Evolutionary conservation across 1,139 yeast genomes (phyloP).

Genomic region (Suhomyces anneliseae): DNA sequence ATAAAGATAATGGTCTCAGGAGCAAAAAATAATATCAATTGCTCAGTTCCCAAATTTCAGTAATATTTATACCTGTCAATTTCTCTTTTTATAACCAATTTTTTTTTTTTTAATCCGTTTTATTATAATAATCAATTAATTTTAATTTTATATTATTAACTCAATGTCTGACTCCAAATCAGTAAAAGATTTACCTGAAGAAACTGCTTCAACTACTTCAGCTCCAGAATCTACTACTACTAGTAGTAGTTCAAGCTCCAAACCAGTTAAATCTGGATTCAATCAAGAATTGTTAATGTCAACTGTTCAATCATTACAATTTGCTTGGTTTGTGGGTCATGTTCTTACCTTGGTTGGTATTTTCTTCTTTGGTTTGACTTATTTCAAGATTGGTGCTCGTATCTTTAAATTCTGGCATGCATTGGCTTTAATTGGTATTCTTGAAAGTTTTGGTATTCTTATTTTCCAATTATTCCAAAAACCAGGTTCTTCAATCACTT

Average conservation of each 20-base stretch:
- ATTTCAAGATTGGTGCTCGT: conserved; percentile 18
- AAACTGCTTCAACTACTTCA: not conserved
- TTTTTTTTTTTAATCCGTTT: not conserved
- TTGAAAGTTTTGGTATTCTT: conserved; percentile 77
- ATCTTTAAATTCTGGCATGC: conserved; percentile 53
- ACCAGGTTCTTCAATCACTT: conserved; percentile 23
- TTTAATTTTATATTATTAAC: not conserved
- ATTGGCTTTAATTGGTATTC: conserved; percentile 60
- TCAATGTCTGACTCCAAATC: conserved; percentile 7
- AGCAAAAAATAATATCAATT: not conserved
- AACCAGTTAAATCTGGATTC: conserved; percentile 11
- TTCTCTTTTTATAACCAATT: not conserved
- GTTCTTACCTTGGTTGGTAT: conserved; percentile 58
- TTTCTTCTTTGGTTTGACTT: conserved; percentile 54
- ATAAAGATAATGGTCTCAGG: not conserved
- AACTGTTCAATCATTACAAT: conserved; percentile 43
- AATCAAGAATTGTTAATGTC: conserved; percentile 12
- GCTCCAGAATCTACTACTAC: not conserved
- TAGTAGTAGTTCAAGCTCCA: conserved; percentile 12
- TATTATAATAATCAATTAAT: too few species aligned
- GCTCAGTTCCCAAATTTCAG: not conserved
- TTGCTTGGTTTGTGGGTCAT: conserved; percentile 74
- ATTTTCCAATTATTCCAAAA: conserved; percentile 53
- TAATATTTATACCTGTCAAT: not conserved
- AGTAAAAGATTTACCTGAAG: conserved; percentile 1